Conservation (phyloP, 805 yeast species). For the Saturnispora dispora region DNA sequence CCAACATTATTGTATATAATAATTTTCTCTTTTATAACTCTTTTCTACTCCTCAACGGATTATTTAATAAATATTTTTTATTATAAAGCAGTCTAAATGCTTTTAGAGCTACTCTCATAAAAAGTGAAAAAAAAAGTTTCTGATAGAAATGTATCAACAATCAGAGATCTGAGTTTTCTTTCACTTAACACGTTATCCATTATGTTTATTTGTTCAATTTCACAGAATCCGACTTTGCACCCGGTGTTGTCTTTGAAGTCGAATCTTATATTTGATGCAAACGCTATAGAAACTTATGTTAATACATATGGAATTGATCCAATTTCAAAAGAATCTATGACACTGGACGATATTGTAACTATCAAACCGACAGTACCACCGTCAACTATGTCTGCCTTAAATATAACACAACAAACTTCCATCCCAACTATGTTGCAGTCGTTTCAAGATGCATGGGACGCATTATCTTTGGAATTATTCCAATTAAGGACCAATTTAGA, state of each 20-base stretch:
- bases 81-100: background rate
- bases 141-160: background rate
- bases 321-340: conserved; percentile 51
- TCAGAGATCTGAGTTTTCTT: background rate
- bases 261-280: conserved; percentile 60
- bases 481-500: conserved; percentile 63
- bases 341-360: conserved; percentile 47
- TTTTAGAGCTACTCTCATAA: background rate
- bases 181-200: background rate
- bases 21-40: conserved; percentile 4
- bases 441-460: conserved; percentile 86
- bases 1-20: background rate
- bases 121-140: background rate
- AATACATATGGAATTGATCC: conserved; percentile 69
- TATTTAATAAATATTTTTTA: conserved; percentile 3
- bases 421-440: conserved; percentile 70
- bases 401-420: conserved; percentile 35
- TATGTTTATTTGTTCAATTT: conserved; percentile 29
- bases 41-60: conserved; percentile 17
- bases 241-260: conserved; percentile 75
- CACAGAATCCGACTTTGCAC: conserved; percentile 59
- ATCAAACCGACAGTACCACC: conserved; percentile 15
- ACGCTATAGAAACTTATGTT: conserved; percentile 52
- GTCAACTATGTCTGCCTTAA: conserved; percentile 11
- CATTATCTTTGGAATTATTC: conserved; percentile 72